phyloP scores from a whole-genome alignment of 2,329 filamentous ascomycete genomes.

The Neofusicoccum kwambonambiense region DNA sequence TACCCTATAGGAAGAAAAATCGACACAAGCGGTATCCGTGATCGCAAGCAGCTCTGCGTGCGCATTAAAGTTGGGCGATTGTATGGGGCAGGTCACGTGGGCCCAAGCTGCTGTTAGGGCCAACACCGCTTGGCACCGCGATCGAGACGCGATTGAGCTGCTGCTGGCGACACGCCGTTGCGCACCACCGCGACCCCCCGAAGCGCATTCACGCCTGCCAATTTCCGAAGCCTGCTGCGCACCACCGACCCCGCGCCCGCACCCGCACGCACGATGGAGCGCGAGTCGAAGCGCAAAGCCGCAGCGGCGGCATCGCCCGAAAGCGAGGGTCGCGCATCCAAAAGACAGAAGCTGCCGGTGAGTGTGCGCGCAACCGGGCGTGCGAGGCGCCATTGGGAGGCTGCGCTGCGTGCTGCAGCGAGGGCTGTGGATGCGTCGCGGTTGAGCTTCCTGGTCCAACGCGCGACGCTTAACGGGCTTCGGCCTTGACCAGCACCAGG shows the following conservation, averaged over 20 bases:
- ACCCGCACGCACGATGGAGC: constrained; percentile 36
- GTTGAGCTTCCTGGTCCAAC: constrained; percentile 18
- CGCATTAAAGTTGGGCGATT: background rate
- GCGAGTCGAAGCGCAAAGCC: constrained; percentile 57
- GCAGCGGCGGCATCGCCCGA: constrained; percentile 49
- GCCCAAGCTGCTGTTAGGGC: background rate
- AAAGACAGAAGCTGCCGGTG: constrained; percentile 60
- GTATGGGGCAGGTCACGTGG: background rate
- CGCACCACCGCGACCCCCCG: constrained; percentile 17
- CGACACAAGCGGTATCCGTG: constrained; percentile 9
- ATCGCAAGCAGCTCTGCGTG: background rate
- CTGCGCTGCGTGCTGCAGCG: constrained; percentile 9
- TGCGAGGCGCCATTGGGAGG: constrained; percentile 3
- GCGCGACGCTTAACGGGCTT: constrained; percentile 19
- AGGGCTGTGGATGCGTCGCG: constrained; percentile 21
- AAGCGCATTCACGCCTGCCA: constrained; percentile 12
- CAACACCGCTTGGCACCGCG: constrained; percentile 13
- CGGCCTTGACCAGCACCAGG: constrained; percentile 20
- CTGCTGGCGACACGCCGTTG: constrained; percentile 16
- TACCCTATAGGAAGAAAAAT: constrained; percentile 27
- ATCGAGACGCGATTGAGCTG: constrained; percentile 19
- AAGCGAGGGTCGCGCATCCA: constrained; percentile 53
- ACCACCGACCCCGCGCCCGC: background rate
- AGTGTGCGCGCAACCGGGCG: constrained; percentile 34
- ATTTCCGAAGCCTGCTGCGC: background rate